Evolutionary conservation across 139 green algal species (phyloP).

Genomic region (Nannochloris sp.): DNA sequence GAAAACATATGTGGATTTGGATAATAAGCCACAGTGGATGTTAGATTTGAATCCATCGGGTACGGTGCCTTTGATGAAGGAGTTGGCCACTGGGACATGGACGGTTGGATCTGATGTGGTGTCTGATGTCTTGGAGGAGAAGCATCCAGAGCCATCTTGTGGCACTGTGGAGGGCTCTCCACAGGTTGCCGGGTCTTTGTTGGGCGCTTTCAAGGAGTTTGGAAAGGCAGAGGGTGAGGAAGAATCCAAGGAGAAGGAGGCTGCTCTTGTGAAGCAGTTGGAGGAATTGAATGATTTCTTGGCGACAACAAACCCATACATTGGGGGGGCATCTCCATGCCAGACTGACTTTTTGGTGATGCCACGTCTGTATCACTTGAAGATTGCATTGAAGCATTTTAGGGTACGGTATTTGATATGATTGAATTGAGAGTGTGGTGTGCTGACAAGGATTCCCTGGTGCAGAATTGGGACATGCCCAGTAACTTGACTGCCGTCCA

Average conservation of each 20-base stretch:
- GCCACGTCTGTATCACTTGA: slow-evolving; percentile 77
- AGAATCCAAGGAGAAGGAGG: slow-evolving; percentile 39
- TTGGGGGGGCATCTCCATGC: slow-evolving; percentile 47
- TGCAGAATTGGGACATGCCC: slow-evolving; percentile 30
- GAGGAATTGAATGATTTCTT: slow-evolving; percentile 33
- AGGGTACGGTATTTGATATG: slow-evolving; percentile 11
- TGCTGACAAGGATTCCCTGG: background rate
- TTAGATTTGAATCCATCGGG: slow-evolving; percentile 46
- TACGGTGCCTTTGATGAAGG: slow-evolving; percentile 76
- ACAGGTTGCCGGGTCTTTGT: slow-evolving; percentile 50
- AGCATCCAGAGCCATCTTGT: slow-evolving; percentile 50
- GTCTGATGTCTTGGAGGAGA: slow-evolving; percentile 57
- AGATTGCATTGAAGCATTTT: slow-evolving; percentile 23
- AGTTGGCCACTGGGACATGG: slow-evolving; percentile 39
- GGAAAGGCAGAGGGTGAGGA: slow-evolving; percentile 41
- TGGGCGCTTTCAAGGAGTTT: slow-evolving; percentile 55
- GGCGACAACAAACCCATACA: slow-evolving; percentile 30
- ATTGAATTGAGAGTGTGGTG: background rate
- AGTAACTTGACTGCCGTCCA: slow-evolving; percentile 30
- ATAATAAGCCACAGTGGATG: slow-evolving; percentile 80
- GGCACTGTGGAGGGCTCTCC: slow-evolving; percentile 26
- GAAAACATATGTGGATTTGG: slow-evolving; percentile 63
- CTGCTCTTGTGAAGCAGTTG: slow-evolving; percentile 17
- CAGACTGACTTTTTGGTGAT: slow-evolving; percentile 54
- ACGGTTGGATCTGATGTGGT: slow-evolving; percentile 59